Base-by-base conservation (phyloP, 345 rosid species). In the Eucalyptus pauciflora region DNA sequence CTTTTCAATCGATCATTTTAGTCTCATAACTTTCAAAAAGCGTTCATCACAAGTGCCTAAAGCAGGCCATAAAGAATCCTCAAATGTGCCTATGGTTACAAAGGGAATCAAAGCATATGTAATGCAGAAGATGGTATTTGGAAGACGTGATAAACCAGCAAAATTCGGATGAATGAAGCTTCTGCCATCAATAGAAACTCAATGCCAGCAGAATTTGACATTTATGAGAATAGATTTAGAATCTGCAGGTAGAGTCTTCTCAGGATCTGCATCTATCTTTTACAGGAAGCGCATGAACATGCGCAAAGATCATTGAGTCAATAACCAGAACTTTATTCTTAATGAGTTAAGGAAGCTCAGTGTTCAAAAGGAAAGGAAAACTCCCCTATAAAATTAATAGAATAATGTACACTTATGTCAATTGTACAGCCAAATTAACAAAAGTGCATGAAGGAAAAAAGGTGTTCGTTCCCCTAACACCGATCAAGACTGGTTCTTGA, bases 401-500 rank as follows among this genome's bases (percentile, higher is more conserved):
- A 37, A 37, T 37, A 37, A 37, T 37, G 37, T 37, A 37, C 37
- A 37, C 37, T 37, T 37, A 37, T 37, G 37, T 37, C 37, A 37
- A 37, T 37, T 92, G 88, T 93, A 91, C 92, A 91, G 86, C 91
- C 43, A 31, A 91, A 89, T 91, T 90, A 88, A 92, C 93, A 90
- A 45, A 52, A 49, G 88, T 69, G 69, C 88, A 87, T 41, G 85
- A 18, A 67, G 46, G 64, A 48, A 33, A 49, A 81, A 85, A 31
- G 11, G 4, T 54, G 5, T 54, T 54, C 13, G 5, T 48, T 49
- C 50, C 89, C 48, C 81, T 88, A 52, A 31, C 25, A 76, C 60
- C 86, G 86, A 86, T 89, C 90, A 95, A 25, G 89, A 91, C 88
- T 92, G 94, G 91, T 93, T 96, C 92, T 93, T 95, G 86, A 95